Conservation (phyloP, 371 early-diverging fungal species). For the Gilbertella persicaria region DNA sequence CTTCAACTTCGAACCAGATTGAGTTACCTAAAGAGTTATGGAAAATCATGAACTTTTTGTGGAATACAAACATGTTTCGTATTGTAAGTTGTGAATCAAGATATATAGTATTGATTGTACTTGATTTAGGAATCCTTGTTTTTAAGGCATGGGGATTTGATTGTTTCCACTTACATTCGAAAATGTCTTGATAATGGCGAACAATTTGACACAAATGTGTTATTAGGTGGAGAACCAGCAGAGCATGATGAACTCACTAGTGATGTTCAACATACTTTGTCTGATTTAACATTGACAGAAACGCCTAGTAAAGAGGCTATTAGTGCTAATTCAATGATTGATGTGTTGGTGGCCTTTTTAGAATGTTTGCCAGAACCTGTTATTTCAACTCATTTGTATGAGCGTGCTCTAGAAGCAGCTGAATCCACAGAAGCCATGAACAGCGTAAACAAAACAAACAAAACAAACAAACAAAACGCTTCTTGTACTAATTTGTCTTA, state of each 20-base stretch:
- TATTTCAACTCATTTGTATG: constrained; percentile 64
- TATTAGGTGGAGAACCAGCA: constrained; percentile 32
- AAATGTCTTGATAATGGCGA: constrained; percentile 84
- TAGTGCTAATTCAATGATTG: constrained; percentile 81
- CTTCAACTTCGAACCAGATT: constrained; percentile 38
- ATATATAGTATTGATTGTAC: neutral
- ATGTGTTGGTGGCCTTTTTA: constrained; percentile 72
- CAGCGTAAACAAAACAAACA: constrained; percentile 34
- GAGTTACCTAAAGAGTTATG: constrained; percentile 81
- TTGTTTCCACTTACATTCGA: constrained; percentile 65
- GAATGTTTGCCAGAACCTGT: constrained; percentile 77
- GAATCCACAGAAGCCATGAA: constrained; percentile 43
- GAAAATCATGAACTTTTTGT: constrained; percentile 81
- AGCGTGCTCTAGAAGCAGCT: constrained; percentile 65
- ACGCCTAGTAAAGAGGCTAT: constrained; percentile 33
- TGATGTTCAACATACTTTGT: constrained; percentile 2
- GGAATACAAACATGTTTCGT: constrained; percentile 42
- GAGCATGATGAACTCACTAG: neutral
- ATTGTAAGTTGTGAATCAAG: too few relatives aligned
- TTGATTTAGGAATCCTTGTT: constrained; percentile 64
- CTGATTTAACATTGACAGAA: constrained; percentile 8
- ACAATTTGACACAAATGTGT: constrained; percentile 62
- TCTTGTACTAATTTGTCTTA: constrained; percentile 18
- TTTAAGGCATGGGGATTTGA: constrained; percentile 66
- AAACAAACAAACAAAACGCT: neutral